Base-by-base conservation (phyloP, 2,329 filamentous ascomycete species). In the Trichoderma koningii region DNA sequence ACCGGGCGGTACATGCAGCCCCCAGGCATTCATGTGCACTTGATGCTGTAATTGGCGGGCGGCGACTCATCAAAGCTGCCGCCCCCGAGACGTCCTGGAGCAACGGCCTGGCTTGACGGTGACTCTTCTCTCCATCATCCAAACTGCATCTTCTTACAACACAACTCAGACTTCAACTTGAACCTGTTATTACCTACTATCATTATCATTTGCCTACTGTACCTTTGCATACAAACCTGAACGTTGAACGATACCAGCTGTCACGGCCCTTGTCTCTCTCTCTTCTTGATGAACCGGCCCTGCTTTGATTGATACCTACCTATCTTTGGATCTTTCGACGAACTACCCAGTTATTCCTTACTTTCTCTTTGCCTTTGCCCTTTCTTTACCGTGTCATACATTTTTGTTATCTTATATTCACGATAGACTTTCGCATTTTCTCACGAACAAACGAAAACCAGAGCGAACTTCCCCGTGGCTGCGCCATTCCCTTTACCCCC, bases 51-150 rank as follows among this genome's bases (percentile, higher is more conserved):
- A 52, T 59, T 63, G 55, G 47, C 53, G 53, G 47, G 26, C 63
- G 50, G 56, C 63, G 56, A 55, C 63, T 65, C 63, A 65, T 62
- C 63, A 50, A 62, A 51, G 52, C 53, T 55, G 61, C 61, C 53
- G 26, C 60, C 61, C 61, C 52, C 34, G 38, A 38, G n/a, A 41
- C 26, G 38, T 48, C 34, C 34, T 38, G 34, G 52, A 64, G 19
- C 51, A 56, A 38, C 44, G 28, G 52, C 12, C 30, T 14, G 5
- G 34, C 3, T 12, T 38, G 14, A 19, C 34, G 26, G 3, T 21
- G 30, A 47, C 42, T 44, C 52, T 56, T 52, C 44, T 53, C 64
- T 66, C 45, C 45, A 53, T 65, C 63, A 65, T 63, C 47, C 45
- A 51, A 23, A 56, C 60, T 38, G 34, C 34, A 12, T 38, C 12